Percentiles rank a stretch among this genome's conserved stretches.
Evolutionary conservation across 768 basidiomycete species (phyloP).

Genomic region (Mycena galopus): DNA sequence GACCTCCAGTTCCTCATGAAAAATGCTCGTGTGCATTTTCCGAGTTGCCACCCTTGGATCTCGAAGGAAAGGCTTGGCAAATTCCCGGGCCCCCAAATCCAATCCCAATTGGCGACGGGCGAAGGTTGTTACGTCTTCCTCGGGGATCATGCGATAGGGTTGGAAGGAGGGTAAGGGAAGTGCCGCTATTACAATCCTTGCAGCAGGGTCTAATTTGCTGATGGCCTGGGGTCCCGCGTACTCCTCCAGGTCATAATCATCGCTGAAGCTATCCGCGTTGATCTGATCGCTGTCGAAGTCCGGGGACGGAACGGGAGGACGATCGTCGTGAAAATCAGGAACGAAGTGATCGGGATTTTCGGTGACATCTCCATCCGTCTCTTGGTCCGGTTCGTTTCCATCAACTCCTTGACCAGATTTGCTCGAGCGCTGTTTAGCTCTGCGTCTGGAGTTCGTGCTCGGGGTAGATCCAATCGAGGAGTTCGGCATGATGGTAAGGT

Average conservation of each 20-base stretch:
- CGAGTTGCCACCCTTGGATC: neutral
- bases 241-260: neutral
- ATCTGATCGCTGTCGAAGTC: neutral
- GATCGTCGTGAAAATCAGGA: neutral
- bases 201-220: neutral
- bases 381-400: neutral
- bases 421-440: too few relatives aligned
- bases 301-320: too few relatives aligned
- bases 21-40: neutral
- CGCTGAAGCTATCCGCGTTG: neutral
- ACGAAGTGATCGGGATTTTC: neutral
- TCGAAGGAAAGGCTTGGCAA: neutral
- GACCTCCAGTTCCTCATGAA: neutral
- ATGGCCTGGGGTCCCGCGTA: neutral
- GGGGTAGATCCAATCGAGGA: neutral
- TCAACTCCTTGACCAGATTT: too few relatives aligned
- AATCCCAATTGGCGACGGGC: neutral
- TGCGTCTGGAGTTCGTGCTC: too few relatives aligned
- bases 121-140: neutral
- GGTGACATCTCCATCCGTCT: neutral
- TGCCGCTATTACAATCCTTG: neutral
- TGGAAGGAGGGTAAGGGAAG: neutral
- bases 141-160: neutral
- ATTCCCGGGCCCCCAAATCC: neutral
- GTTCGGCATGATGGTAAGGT: neutral